Evolutionary conservation across 1,139 yeast species (phyloP), one percentile per base, ranked within the genome.

Genomic region (Lodderomyces metapsilosis): DNA sequence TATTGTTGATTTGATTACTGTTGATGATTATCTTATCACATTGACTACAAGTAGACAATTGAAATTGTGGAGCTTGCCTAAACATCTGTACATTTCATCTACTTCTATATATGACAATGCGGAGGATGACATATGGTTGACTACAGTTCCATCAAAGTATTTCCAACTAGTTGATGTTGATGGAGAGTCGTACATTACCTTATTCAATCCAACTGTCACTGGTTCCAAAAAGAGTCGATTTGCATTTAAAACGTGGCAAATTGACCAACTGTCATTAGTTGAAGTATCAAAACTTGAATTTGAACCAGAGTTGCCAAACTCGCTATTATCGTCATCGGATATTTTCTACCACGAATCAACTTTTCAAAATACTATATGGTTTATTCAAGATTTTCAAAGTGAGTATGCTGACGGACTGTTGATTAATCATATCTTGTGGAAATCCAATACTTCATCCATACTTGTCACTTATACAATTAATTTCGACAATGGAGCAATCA

Each of bases 401-500:
- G 48, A 76, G 62, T 44, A 61, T 59, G 50, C 18, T 2, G 21
- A 53, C 46, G 49, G 50, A 54, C 5, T 30, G 18, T 35, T 67
- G 47, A 47, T 46, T 15, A 59, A 61, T 42, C 53, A 62, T 40
- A 60, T 78, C 1, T 62, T 82, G 33, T 82, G 87, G 87, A 83
- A 82, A 52, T 79, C 86, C 45, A 82, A 83, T 48, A 74, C 78
- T 2, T 68, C 79, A 1, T 75, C 83, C 3, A 63, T 71, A 20
- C 54, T 78, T 20, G 56, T 58, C 7, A 50, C 54, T 2, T 64
- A 65, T 39, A 37, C 43, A 0, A 35, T 62, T 2, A 48, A 55
- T 37, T 20, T 51, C 10, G 37, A 44, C 7, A 49, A 48, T 24
- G 68, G 65, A 1, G 37, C 53, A 1, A 47, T 58, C 1, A 27